These are phyloP conservation scores for Magnusiomyces fungicola DNA, from an alignment of 1,139 yeast genomes.

Conservation along the genomic window DNA sequence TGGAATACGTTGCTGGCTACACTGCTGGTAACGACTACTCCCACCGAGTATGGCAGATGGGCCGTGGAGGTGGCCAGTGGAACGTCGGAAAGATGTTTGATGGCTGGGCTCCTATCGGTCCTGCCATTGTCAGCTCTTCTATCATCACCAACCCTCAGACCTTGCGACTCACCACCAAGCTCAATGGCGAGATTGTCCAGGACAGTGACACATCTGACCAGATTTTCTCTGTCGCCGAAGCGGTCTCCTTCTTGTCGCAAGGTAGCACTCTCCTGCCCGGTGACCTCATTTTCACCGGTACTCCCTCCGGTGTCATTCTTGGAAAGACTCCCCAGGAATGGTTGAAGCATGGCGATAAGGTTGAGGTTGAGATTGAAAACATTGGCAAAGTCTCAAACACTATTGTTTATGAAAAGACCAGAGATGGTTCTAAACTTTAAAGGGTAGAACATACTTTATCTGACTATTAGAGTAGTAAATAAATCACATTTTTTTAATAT, in stretches of 20 bases:
- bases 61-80: constrained; percentile 45
- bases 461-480: too few species aligned
- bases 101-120: constrained; percentile 50
- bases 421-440: too few species aligned
- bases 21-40: constrained; percentile 50
- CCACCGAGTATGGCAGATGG: constrained; percentile 46
- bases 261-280: constrained; percentile 47
- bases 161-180: constrained; percentile 33
- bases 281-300: constrained; percentile 46
- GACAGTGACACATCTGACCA: constrained; percentile 41
- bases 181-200: constrained; percentile 43
- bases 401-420: constrained; percentile 30
- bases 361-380: constrained; percentile 37
- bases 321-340: constrained; percentile 38
- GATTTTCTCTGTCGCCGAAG: constrained; percentile 41
- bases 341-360: constrained; percentile 42
- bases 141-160: constrained; percentile 30
- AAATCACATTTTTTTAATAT: too few species aligned
- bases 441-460: too few species aligned
- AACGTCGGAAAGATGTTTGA: constrained; percentile 47
- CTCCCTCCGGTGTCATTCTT: constrained; percentile 50
- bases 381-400: constrained; percentile 42
- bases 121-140: constrained; percentile 40
- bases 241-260: constrained; percentile 44
- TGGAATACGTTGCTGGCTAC: constrained; percentile 45